Evolutionary conservation across 768 basidiomycete genomes (phyloP).

Genomic region (Flagelloscypha sp.): DNA sequence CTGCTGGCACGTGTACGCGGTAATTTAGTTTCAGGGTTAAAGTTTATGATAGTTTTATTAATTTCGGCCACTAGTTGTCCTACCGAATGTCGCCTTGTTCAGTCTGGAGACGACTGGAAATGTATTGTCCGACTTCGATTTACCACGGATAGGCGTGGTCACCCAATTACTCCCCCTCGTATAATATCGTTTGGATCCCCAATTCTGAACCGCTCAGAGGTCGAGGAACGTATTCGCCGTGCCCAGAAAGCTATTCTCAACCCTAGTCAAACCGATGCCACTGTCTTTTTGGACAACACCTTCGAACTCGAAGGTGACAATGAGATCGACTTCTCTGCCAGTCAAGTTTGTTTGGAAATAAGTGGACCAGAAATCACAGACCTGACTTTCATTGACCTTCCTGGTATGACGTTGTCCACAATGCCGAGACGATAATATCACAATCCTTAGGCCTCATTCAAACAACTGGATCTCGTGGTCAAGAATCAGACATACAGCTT

Average conservation of each 20-base stretch:
- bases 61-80: slow-evolving; percentile 40
- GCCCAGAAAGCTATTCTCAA: slow-evolving; percentile 64
- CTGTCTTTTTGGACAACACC: slow-evolving; percentile 3
- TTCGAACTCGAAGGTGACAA: too few relatives aligned
- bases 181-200: slow-evolving; percentile 36
- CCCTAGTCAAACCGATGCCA: slow-evolving; percentile 34
- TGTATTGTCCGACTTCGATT: slow-evolving; percentile 43
- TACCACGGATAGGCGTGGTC: slow-evolving; percentile 29
- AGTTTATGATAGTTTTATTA: background rate
- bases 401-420: slow-evolving; percentile 15
- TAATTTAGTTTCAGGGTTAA: slow-evolving; percentile 14
- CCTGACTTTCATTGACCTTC: slow-evolving; percentile 32
- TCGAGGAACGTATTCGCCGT: slow-evolving; percentile 59
- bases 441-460: slow-evolving; percentile 49
- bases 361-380: slow-evolving; percentile 29
- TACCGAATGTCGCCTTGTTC: slow-evolving; percentile 46
- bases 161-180: slow-evolving; percentile 28
- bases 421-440: background rate
- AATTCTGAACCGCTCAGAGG: slow-evolving; percentile 42
- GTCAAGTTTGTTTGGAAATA: slow-evolving; percentile 28
- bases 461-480: slow-evolving; percentile 40
- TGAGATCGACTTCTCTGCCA: slow-evolving; percentile 28
- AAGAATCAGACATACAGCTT: slow-evolving; percentile 49
- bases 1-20: slow-evolving; percentile 74
- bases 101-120: slow-evolving; percentile 33